Conservation (phyloP, 2,329 filamentous ascomycete genomes). For the Botrytis galanthina region DNA sequence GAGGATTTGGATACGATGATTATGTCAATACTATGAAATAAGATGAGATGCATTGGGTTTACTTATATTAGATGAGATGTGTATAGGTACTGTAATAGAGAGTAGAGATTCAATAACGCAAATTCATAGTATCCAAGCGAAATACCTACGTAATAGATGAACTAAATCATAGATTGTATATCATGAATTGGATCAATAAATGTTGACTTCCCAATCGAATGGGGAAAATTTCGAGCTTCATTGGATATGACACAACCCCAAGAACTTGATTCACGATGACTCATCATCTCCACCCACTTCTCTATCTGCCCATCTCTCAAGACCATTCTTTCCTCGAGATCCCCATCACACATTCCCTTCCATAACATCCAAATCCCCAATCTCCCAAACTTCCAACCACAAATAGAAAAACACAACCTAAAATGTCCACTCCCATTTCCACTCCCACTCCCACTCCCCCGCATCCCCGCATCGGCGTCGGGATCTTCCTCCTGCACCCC, state of each 20-base stretch:
- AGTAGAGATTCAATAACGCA: background rate
- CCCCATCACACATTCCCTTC: background rate
- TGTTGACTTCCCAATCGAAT: background rate
- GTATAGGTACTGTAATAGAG: background rate
- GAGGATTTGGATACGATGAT: background rate
- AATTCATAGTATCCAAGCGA: background rate
- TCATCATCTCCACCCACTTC: background rate
- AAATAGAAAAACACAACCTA: background rate
- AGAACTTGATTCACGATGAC: background rate
- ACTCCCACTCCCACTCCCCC: conserved; percentile 2
- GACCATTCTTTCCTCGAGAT: background rate
- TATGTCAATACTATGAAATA: background rate
- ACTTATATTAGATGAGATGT: background rate
- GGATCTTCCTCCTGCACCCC: conserved; percentile 26
- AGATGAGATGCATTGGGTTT: background rate
- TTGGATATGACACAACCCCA: background rate
- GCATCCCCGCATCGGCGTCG: conserved; percentile 25
- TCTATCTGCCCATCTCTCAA: background rate
- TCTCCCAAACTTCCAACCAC: background rate
- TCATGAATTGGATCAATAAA: background rate
- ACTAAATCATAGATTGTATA: background rate
- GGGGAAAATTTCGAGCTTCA: background rate
- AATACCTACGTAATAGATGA: background rate
- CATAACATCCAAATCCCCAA: background rate
- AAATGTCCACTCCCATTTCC: background rate